Evolutionary conservation across 768 basidiomycete genomes (phyloP).

Genomic region (Pleurotus pulmonarius): DNA sequence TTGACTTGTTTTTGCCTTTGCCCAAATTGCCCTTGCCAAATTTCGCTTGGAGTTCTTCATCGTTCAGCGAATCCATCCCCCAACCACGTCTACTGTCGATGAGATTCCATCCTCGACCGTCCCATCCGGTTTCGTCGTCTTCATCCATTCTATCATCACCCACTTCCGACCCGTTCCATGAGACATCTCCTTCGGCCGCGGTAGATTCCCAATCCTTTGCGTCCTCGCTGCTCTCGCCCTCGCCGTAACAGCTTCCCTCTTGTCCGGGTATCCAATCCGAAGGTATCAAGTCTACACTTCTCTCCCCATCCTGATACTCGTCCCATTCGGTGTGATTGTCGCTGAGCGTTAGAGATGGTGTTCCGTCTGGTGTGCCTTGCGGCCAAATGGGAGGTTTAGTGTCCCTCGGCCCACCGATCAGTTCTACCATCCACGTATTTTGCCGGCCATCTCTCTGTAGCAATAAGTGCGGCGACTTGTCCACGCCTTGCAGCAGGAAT

Average conservation of each 20-base stretch:
- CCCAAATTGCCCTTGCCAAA: constrained; percentile 1
- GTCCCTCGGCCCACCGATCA: constrained; percentile 29
- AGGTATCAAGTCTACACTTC: constrained; percentile 37
- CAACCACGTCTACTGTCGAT: constrained; percentile 14
- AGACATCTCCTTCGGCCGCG: constrained; percentile 38
- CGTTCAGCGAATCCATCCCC: constrained; percentile 10
- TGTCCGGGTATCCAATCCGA: constrained; percentile 43
- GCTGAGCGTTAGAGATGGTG: background rate
- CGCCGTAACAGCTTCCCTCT: constrained; percentile 22
- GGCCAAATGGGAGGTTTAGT: constrained; percentile 11
- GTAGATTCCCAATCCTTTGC: constrained; percentile 26
- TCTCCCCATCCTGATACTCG: constrained; percentile 17
- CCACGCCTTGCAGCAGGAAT: constrained; percentile 43
- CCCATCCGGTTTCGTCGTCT: constrained; percentile 16
- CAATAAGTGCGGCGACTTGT: constrained; percentile 33
- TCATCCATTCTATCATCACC: constrained; percentile 26
- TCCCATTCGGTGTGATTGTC: constrained; percentile 1
- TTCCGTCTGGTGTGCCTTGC: constrained; percentile 26
- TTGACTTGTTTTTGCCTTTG: constrained; percentile 5
- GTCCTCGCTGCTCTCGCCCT: constrained; percentile 19
- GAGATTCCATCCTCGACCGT: constrained; percentile 2
- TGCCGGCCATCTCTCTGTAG: constrained; percentile 33
- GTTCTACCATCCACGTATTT: constrained; percentile 40
- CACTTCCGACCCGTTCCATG: constrained; percentile 35
- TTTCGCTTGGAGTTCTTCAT: constrained; percentile 7